Evolutionary conservation across 345 rosid species (phyloP).

Genomic region (Leavenworthia alabamica): DNA sequence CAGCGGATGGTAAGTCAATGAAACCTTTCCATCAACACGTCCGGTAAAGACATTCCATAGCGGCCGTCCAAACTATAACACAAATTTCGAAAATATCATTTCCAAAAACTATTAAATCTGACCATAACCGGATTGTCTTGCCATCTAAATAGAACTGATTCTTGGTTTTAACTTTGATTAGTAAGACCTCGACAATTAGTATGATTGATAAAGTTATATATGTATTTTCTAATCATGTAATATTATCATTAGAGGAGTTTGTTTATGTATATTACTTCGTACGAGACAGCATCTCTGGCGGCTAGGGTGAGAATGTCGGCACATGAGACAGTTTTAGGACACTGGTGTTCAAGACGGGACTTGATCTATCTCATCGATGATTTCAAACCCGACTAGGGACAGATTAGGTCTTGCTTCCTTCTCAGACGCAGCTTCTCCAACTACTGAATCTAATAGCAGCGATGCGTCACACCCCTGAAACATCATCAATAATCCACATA

Average conservation of each 20-base stretch:
- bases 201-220: background rate
- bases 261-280: constrained; percentile 28
- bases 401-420: constrained; percentile 52
- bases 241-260: background rate
- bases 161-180: background rate
- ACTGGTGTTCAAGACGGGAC: constrained; percentile 34
- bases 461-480: constrained; percentile 65
- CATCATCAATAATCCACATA: background rate
- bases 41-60: constrained; percentile 53
- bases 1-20: constrained; percentile 47
- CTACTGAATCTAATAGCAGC: constrained; percentile 35
- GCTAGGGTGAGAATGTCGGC: constrained; percentile 57
- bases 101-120: background rate
- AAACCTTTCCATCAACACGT: constrained; percentile 53
- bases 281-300: constrained; percentile 56
- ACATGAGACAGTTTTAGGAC: constrained; percentile 50
- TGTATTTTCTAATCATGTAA: background rate
- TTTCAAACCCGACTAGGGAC: constrained; percentile 42
- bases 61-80: constrained; percentile 35
- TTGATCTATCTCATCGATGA: constrained; percentile 60
- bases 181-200: background rate
- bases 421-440: constrained; percentile 31
- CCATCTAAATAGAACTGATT: background rate
- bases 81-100: background rate
- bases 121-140: background rate